phyloP scores from a whole-genome alignment of 352 stramenopile species.

The Phytophthora constricta region DNA sequence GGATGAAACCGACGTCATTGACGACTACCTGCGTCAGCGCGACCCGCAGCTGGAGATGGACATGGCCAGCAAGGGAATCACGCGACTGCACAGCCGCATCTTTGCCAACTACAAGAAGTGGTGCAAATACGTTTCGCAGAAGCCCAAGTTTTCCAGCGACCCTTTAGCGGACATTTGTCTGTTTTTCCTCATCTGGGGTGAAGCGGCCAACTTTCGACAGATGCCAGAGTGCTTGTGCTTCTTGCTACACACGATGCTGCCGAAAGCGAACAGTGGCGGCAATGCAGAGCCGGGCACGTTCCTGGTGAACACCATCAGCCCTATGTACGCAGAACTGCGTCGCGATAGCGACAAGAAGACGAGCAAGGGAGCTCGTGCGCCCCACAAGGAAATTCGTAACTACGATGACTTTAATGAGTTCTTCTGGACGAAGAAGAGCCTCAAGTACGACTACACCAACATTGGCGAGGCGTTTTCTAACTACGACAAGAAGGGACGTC shows the following conservation, averaged over 20 bases:
- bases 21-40: constrained; percentile 51
- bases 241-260: constrained; percentile 77
- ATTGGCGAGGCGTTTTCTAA: constrained; percentile 74
- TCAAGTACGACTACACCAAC: constrained; percentile 74
- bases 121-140: constrained; percentile 84
- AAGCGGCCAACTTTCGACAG: constrained; percentile 85
- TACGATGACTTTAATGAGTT: constrained; percentile 92
- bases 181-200: constrained; percentile 88
- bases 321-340: constrained; percentile 77
- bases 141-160: constrained; percentile 77
- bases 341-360: constrained; percentile 88
- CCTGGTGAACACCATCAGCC: constrained; percentile 68
- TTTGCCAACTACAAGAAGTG: constrained; percentile 90
- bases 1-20: constrained; percentile 39
- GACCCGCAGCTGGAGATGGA: constrained; percentile 78
- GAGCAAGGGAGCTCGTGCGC: constrained; percentile 66
- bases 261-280: constrained; percentile 52
- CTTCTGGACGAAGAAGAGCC: constrained; percentile 85
- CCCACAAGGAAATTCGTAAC: constrained; percentile 81
- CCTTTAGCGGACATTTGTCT: constrained; percentile 77
- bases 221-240: constrained; percentile 85
- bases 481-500: constrained; percentile 80
- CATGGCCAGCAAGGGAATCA: constrained; percentile 65
- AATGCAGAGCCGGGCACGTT: constrained; percentile 72
- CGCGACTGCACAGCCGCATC: constrained; percentile 67